Base-by-base conservation (phyloP, 1,284 basidiomycete genomes). In the Heterobasidion annosum region DNA sequence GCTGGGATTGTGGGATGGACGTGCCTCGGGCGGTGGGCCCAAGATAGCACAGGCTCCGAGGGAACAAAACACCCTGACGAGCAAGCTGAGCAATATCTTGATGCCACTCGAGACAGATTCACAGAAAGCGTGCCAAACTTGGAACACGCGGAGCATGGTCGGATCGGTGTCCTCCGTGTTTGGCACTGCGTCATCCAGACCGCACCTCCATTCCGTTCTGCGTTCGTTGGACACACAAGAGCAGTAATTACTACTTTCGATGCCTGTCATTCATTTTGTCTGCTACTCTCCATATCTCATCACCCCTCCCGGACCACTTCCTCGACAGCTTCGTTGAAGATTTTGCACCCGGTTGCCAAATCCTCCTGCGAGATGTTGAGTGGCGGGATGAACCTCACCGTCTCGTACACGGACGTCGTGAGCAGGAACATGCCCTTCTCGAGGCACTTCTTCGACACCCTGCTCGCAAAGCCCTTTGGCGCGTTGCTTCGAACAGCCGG, bases 391-490 rank as follows among this genome's bases (percentile, higher is more conserved):
- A 94, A 93, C 65, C 91, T 72, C 56, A 93, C 70, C 10, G 88
- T 85, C 66, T 91, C 86, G 64, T 88, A 91, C 34, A 87, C 74
- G 57, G 85, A 88, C 34, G 88, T 91, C 19, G 88, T 91, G 59
- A 92, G 70, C 44, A 93, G 80, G 57, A 94, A 68, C 75, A 95
- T 71, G 44, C 88, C 91, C 68, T 89, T 86, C 67, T 92, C 88
- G 56, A 92, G 74, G 69, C 92, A 93, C 65, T 82, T 83, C 67
- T 82, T 81, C 61, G 89, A 81, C 10, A 97, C 82, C n/a, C 86
- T 76, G 57, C 75, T 76, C 13, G 91, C 86, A 58, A 95, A 75
- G 61, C 78, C 75, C 68, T 78, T 77, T 33, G 88, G 85, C 8
- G 81, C 71, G 32, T 64, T 60, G 44, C 69, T 59, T 53, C 69